phyloP scores from a whole-genome alignment of 805 yeast genomes.

The Henningerozyma blattae region DNA sequence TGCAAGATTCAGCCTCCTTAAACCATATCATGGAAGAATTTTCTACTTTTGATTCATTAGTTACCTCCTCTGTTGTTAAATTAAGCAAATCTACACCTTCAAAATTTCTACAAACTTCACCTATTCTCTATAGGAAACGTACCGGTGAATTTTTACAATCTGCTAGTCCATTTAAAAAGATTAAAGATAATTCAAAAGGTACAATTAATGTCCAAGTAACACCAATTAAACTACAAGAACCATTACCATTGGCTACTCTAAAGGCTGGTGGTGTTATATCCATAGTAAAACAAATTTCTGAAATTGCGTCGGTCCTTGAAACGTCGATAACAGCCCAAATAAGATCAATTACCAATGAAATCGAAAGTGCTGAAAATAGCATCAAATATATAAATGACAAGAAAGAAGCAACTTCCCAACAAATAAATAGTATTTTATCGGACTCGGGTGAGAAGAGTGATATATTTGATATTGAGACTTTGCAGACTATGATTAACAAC shows the following conservation, averaged over 20 bases:
- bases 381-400: background rate
- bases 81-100: conserved; percentile 7
- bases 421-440: too few species aligned
- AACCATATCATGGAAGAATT: conserved; percentile 15
- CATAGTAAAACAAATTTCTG: background rate
- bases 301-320: background rate
- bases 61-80: conserved; percentile 18
- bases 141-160: background rate
- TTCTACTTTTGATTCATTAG: conserved; percentile 13
- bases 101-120: conserved; percentile 12
- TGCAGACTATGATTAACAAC: background rate
- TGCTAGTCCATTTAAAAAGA: background rate
- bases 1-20: conserved; percentile 7
- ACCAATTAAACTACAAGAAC: background rate
- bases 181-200: background rate
- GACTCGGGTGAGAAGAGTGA: too few species aligned
- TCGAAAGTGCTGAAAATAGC: conserved; percentile 6
- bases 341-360: conserved; percentile 7
- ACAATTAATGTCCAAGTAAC: background rate
- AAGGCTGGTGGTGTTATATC: background rate
- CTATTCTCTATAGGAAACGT: conserved; percentile 5
- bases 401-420: background rate
- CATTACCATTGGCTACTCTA: background rate
- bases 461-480: background rate
- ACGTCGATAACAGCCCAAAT: background rate